Evolutionary conservation across 768 basidiomycete genomes (phyloP).

Genomic region (Suillus sp.): DNA sequence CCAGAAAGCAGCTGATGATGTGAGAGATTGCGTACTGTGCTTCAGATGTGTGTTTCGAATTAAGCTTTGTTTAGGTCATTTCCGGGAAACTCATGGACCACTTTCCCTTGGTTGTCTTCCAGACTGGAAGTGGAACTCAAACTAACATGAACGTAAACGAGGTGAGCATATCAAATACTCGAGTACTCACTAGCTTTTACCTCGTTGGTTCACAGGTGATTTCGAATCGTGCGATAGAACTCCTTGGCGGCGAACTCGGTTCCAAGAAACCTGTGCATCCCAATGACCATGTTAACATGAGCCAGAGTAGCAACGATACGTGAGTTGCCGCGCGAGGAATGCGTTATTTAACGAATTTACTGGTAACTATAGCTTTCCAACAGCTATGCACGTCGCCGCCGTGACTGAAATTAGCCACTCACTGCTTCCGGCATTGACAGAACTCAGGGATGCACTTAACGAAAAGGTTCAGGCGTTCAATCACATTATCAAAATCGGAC

Average conservation of each 20-base stretch:
- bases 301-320: slow-evolving; percentile 99
- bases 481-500: slow-evolving; percentile 96
- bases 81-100: slow-evolving; percentile 92
- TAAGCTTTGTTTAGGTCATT: slow-evolving; percentile 68
- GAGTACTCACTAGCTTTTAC: neutral
- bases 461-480: slow-evolving; percentile 83
- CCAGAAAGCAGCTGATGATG: slow-evolving; percentile 92
- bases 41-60: slow-evolving; percentile 1
- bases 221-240: slow-evolving; percentile 96
- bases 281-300: slow-evolving; percentile 99
- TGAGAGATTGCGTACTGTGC: slow-evolving; percentile 34
- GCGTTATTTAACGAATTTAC: slow-evolving; percentile 1
- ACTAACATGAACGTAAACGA: slow-evolving; percentile 99
- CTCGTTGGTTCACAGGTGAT: slow-evolving; percentile 64
- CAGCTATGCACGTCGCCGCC: slow-evolving; percentile 97
- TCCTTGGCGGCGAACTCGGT: slow-evolving; percentile 92
- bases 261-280: slow-evolving; percentile 98
- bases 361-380: slow-evolving; percentile 75
- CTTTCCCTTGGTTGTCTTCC: slow-evolving; percentile 98
- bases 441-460: slow-evolving; percentile 82
- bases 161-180: slow-evolving; percentile 40
- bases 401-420: slow-evolving; percentile 81
- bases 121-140: slow-evolving; percentile 99
- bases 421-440: slow-evolving; percentile 83
- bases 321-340: slow-evolving; percentile 40